Evolutionary conservation across 2,329 filamentous ascomycete species (phyloP).

Genomic region (Arthrobotrys megalospora): DNA sequence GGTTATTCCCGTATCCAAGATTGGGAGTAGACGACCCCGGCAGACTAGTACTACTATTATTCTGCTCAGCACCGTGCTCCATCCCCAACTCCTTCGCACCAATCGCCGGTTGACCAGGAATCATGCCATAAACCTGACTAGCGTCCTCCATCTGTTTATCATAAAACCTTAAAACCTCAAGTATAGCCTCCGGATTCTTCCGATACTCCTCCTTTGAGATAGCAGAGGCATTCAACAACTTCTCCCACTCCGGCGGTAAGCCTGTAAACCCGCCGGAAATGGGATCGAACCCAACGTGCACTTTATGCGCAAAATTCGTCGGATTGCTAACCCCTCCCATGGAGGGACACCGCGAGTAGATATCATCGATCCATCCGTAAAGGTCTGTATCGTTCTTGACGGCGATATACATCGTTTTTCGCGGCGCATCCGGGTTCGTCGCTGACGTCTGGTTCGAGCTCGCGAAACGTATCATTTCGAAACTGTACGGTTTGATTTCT

Average conservation of each 20-base stretch:
- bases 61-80: constrained; percentile 22
- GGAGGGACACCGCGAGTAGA: constrained; percentile 94
- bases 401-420: constrained; percentile 88
- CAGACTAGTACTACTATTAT: constrained; percentile 28
- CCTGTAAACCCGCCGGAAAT: constrained; percentile 95
- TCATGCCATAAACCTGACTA: constrained; percentile 73
- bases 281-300: constrained; percentile 97
- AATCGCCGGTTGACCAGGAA: constrained; percentile 75
- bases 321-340: constrained; percentile 99
- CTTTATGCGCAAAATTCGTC: constrained; percentile 96
- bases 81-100: constrained; percentile 68
- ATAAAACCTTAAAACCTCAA: constrained; percentile 79
- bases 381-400: constrained; percentile 97
- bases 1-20: constrained; percentile 16
- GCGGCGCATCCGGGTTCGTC: constrained; percentile 83
- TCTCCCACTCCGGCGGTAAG: constrained; percentile 95
- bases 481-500: constrained; percentile 90
- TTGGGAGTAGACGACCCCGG: constrained; percentile 27
- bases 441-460: constrained; percentile 74
- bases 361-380: constrained; percentile 98
- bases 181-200: constrained; percentile 87
- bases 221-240: constrained; percentile 92
- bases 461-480: constrained; percentile 86
- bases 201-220: constrained; percentile 99
- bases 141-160: constrained; percentile 78